Evolutionary conservation across 495 filamentous ascomycete species (phyloP).

Genomic region (Penicillium odoratum): DNA sequence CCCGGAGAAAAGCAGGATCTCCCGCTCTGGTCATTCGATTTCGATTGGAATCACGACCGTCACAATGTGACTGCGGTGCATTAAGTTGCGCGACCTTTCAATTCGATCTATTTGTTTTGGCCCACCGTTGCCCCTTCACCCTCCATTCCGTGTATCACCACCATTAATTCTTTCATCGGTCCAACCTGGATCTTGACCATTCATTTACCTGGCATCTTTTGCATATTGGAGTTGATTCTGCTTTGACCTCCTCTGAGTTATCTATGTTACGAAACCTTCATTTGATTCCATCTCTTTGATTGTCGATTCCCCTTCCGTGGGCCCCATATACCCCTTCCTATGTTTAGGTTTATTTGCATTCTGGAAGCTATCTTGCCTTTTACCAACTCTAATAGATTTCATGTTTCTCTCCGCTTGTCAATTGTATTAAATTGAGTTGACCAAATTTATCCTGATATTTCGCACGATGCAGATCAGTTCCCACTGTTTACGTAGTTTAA

Average conservation of each 20-base stretch:
- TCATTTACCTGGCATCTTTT: neutral
- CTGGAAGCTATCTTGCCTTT: neutral
- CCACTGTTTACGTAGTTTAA: conserved; percentile 7
- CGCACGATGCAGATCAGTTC: neutral
- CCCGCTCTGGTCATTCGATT: conserved; percentile 44
- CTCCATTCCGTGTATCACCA: neutral
- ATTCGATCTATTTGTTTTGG: neutral
- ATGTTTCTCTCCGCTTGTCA: neutral
- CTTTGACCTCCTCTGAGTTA: neutral
- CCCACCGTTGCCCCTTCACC: neutral
- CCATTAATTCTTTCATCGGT: neutral
- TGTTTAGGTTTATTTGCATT: neutral
- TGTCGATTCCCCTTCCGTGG: neutral
- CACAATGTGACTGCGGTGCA: conserved; percentile 38
- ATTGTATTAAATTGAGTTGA: neutral
- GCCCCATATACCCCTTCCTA: conserved; percentile 11
- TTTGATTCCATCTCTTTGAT: conserved; percentile 4
- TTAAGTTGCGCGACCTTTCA: conserved; percentile 18
- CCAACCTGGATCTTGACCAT: neutral
- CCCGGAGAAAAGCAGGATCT: conserved; percentile 29
- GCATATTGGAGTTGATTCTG: conserved; percentile 1
- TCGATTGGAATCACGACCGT: conserved; percentile 40
- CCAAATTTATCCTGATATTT: conserved; percentile 5
- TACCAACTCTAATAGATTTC: neutral
- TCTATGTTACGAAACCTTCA: conserved; percentile 4